Conservation (phyloP, 306 rosid genomes). For the Prunus mongolica region DNA sequence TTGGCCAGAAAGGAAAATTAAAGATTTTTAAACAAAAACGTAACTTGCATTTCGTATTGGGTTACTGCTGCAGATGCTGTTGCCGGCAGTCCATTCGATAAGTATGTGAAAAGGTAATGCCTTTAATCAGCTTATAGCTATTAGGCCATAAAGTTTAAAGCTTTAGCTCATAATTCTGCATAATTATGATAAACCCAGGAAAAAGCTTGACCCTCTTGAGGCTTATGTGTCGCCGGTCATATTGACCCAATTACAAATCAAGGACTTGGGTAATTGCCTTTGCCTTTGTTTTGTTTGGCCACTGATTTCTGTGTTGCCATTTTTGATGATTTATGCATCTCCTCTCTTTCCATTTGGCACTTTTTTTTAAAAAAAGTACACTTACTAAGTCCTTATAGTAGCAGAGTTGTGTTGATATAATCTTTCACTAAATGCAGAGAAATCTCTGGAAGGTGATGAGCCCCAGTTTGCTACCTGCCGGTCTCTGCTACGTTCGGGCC, state of each 20-base stretch:
- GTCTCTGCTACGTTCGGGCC: slow-evolving; percentile 80
- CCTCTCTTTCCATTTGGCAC: too few species aligned
- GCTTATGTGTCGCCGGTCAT: slow-evolving; percentile 79
- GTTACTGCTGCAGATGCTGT: slow-evolving; percentile 44
- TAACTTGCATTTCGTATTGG: not conserved
- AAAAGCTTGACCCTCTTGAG: slow-evolving; percentile 88
- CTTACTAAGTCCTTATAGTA: not conserved
- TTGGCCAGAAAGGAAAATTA: not conserved
- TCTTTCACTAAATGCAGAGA: slow-evolving; percentile 32
- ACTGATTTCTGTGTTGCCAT: not conserved
- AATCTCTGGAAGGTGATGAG: slow-evolving; percentile 54
- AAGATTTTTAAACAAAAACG: not conserved
- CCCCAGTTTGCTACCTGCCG: slow-evolving; percentile 71
- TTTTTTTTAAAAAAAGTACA: too few species aligned
- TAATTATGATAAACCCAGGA: slow-evolving; percentile 36
- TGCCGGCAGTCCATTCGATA: slow-evolving; percentile 59
- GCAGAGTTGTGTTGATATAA: not conserved
- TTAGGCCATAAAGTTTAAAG: not conserved
- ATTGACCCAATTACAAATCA: slow-evolving; percentile 73
- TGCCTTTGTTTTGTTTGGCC: not conserved
- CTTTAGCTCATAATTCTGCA: slow-evolving; percentile 3
- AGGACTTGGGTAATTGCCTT: slow-evolving; percentile 67
- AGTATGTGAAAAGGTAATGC: slow-evolving; percentile 65
- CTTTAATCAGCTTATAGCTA: not conserved
- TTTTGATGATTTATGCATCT: not conserved